Conservation (phyloP, 306 rosid genomes). For the Begonia fuchsioides region DNA sequence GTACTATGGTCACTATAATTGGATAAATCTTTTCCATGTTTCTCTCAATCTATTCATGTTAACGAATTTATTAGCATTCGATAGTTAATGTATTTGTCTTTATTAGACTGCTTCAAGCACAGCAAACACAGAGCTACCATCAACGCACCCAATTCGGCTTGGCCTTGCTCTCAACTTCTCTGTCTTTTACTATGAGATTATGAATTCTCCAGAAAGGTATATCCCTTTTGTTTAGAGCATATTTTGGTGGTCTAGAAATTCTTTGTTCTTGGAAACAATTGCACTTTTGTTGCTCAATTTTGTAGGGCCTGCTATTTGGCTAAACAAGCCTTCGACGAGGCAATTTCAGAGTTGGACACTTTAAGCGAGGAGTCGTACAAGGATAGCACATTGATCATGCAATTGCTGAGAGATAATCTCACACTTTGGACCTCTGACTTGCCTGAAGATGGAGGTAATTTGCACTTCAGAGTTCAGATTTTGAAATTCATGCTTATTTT, state of each 20-base stretch:
- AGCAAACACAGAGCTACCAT: conserved; percentile 83
- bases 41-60: conserved; percentile 3
- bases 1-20: too few species aligned
- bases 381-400: conserved; percentile 98
- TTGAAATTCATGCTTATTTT: too few species aligned
- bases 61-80: conserved; percentile 5
- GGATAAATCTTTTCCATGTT: too few species aligned
- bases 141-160: conserved; percentile 95
- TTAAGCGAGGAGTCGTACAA: conserved; percentile 98
- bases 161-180: conserved; percentile 98
- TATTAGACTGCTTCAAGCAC: conserved; percentile 71
- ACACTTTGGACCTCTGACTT: conserved; percentile 99
- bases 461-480: not conserved
- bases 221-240: too few species aligned
- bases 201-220: conserved; percentile 96
- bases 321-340: conserved; percentile 97
- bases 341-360: conserved; percentile 95
- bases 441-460: conserved; percentile 96
- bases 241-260: not conserved
- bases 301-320: conserved; percentile 97
- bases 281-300: conserved; percentile 10
- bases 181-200: conserved; percentile 91
- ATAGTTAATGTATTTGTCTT: not conserved
- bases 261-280: conserved; percentile 5
- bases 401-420: conserved; percentile 93